Conservation (phyloP, 345 rosid species). For the Ceriops tagal region DNA sequence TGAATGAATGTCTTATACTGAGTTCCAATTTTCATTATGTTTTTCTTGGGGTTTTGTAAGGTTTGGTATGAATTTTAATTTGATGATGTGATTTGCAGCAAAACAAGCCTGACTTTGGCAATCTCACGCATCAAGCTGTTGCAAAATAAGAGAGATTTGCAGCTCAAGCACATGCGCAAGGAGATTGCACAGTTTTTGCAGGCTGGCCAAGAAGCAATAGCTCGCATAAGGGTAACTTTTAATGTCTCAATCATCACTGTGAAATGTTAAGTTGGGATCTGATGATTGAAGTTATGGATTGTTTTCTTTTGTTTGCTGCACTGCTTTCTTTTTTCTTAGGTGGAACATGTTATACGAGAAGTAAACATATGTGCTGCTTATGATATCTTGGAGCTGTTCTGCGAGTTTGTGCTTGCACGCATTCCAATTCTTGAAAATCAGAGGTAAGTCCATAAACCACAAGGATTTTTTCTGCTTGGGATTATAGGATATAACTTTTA, state of each 20-base stretch:
- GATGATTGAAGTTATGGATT: not conserved
- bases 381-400: slow-evolving; percentile 84
- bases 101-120: slow-evolving; percentile 71
- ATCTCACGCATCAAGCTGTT: slow-evolving; percentile 80
- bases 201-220: slow-evolving; percentile 92
- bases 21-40: not conserved
- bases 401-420: slow-evolving; percentile 87
- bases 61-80: not conserved
- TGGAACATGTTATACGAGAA: slow-evolving; percentile 92
- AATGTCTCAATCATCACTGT: not conserved
- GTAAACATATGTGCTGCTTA: slow-evolving; percentile 77
- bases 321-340: slow-evolving; percentile 41
- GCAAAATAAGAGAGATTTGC: slow-evolving; percentile 91
- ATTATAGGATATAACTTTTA: not conserved
- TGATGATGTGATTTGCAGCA: slow-evolving; percentile 44
- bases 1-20: not conserved
- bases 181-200: slow-evolving; percentile 92
- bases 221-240: slow-evolving; percentile 73
- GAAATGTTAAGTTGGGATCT: not conserved
- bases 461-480: not conserved
- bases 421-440: slow-evolving; percentile 76
- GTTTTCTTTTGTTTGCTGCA: not conserved
- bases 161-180: slow-evolving; percentile 83
- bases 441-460: slow-evolving; percentile 44
- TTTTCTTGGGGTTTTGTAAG: not conserved